These are phyloP conservation scores for Chlorella ohadii DNA, from an alignment of 139 green algal species.

Conservation along the genomic window DNA sequence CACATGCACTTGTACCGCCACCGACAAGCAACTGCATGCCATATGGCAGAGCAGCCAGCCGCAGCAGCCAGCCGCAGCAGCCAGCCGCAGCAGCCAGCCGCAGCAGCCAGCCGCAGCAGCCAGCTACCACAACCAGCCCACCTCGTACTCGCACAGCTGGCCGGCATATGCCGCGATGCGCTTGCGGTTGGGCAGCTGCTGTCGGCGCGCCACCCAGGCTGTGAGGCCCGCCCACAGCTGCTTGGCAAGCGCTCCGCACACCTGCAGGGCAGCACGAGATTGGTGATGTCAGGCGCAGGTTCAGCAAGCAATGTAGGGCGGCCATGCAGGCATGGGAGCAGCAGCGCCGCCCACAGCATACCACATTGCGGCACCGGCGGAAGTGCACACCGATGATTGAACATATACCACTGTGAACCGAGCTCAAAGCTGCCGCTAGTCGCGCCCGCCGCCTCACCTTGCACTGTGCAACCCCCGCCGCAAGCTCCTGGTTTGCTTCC, in stretches of 20 bases:
- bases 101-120: no score
- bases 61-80: no score
- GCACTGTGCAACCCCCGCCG: conserved; percentile 28
- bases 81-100: background rate
- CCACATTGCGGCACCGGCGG: no score
- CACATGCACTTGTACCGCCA: no score
- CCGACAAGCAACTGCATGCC: no score
- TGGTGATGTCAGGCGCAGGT: no score
- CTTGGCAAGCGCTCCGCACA: conserved; percentile 25
- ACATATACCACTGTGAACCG: no score
- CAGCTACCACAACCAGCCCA: background rate
- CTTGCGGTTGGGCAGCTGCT: conserved; percentile 21
- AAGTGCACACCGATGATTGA: no score
- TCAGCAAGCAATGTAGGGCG: background rate
- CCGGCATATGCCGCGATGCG: conserved; percentile 14
- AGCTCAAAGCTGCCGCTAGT: no score
- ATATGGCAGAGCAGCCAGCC: no score
- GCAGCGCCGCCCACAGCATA: no score
- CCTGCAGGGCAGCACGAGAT: background rate
- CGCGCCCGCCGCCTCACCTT: background rate
- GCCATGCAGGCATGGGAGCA: no score
- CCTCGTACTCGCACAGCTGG: conserved; percentile 32
- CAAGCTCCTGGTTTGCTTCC: background rate
- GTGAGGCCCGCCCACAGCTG: conserved; percentile 24
- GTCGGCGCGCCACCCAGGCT: background rate